Conservation (phyloP, 805 yeast species). For the Starmerella scarabaei region DNA sequence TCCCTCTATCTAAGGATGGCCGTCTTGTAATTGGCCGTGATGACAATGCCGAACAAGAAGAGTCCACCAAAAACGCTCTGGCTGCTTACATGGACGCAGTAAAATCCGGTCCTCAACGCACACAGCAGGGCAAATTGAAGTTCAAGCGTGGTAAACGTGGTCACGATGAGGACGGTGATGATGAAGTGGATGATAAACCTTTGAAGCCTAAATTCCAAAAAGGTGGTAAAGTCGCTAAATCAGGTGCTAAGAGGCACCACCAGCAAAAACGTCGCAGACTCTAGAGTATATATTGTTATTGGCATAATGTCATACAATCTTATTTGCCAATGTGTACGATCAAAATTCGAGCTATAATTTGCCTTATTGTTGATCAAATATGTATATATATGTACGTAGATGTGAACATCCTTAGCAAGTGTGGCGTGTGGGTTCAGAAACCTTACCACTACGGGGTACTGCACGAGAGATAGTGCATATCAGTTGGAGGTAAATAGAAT, state of each 20-base stretch:
- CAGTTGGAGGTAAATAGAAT: too few species aligned
- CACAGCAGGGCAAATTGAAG: slow-evolving; percentile 82
- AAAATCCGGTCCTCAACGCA: slow-evolving; percentile 83
- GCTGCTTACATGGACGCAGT: slow-evolving; percentile 93
- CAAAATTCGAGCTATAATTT: too few species aligned
- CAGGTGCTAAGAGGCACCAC: slow-evolving; percentile 9
- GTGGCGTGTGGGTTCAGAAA: too few species aligned
- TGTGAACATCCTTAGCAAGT: too few species aligned
- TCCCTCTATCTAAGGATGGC: slow-evolving; percentile 41
- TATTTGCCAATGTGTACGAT: too few species aligned
- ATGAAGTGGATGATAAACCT: slow-evolving; percentile 23
- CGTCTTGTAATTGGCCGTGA: slow-evolving; percentile 50
- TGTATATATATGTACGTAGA: too few species aligned
- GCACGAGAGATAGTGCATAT: too few species aligned
- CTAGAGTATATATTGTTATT: too few species aligned
- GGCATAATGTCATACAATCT: too few species aligned
- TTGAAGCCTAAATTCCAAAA: slow-evolving; percentile 11
- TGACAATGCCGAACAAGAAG: slow-evolving; percentile 26
- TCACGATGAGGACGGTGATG: slow-evolving; percentile 41
- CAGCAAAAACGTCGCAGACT: slow-evolving; percentile 12
- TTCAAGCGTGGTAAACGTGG: slow-evolving; percentile 54
- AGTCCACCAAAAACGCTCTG: slow-evolving; percentile 39
- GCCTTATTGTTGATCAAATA: too few species aligned
- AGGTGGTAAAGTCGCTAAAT: slow-evolving; percentile 2
- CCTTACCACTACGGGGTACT: too few species aligned